Evolutionary conservation across 1,284 basidiomycete genomes (phyloP), one percentile per base, ranked within the genome.

Genomic region (Sanghuangporus weigelae): DNA sequence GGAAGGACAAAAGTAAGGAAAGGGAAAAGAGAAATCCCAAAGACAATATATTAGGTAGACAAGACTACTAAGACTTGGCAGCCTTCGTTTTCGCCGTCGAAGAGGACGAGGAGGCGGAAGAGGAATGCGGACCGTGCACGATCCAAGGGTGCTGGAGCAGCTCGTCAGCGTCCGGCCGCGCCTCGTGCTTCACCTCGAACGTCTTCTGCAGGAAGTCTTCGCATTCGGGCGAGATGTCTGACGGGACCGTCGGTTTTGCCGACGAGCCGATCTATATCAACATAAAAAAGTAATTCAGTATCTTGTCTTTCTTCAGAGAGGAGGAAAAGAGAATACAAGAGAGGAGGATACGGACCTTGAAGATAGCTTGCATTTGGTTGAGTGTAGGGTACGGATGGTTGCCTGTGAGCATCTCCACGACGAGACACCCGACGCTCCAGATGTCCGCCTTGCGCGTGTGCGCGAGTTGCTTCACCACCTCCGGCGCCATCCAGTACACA

Each of bases 301-400:
- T 11, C 11, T 26, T 50, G 48, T 35, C 14, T 26, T 10, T 10
- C 3, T 5, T 26, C 23, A 26, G 23, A 26, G 23, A 38, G 31
- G 12, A 50, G 53, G 19, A 35, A 36, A 42, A 12, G 31, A n/a
- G n/a, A n/a, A n/a, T n/a, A n/a, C n/a, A n/a, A n/a, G n/a, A n/a
- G n/a, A n/a, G n/a, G 26, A 23, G 40, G 38, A 21, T 10, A 70
- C 77, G 62, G 60, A 94, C 95, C 84, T 90, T 93, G 82, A 94
- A 98, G 72, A 97, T 97, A 64, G 93, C 95, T 77, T 97, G 95
- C 95, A 98, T 98, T 77, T 99, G 96, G n/a, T 92, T 96, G 31
- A 99, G 80, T 67, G 95, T 92, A 0, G 96, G 92, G 92, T 95
- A 99, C 0, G 97, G 97, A 74, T 98, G 96, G 69, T 95, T 90